A percentile compares a stretch with the other conserved stretches of the same genome.
These are phyloP conservation scores for Secale cereale DNA, from an alignment of 176 grass and related monocot genomes.

Conservation along the genomic window DNA sequence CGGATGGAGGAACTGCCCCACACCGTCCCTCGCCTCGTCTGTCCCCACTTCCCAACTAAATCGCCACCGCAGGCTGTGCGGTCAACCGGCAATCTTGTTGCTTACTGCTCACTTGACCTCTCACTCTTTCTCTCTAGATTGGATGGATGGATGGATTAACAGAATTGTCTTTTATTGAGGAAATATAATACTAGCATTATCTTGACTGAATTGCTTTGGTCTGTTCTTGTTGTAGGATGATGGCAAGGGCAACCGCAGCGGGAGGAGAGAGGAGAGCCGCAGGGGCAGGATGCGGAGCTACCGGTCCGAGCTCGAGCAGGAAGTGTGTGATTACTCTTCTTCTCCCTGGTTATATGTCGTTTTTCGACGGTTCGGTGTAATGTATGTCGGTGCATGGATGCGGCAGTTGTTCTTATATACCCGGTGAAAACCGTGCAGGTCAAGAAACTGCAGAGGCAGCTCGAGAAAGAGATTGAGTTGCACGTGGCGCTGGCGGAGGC, in stretches of 20 bases:
- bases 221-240: slow-evolving; percentile 52
- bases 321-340: slow-evolving; percentile 44
- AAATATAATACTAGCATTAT: no score
- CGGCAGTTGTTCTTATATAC: not conserved
- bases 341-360: not conserved
- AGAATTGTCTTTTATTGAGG: not conserved
- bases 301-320: slow-evolving; percentile 73
- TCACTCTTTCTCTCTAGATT: not conserved
- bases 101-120: slow-evolving; percentile 2
- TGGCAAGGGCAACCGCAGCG: slow-evolving; percentile 37
- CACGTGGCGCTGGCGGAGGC: slow-evolving; percentile 71
- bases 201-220: not conserved
- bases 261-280: slow-evolving; percentile 42
- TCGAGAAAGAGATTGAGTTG: slow-evolving; percentile 81
- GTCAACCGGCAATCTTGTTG: slow-evolving; percentile 53
- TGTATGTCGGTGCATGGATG: not conserved
- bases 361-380: not conserved
- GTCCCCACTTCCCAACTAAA: slow-evolving; percentile 31
- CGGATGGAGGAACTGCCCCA: not conserved
- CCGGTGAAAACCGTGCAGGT: slow-evolving; percentile 38
- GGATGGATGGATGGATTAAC: not conserved
- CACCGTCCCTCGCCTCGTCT: slow-evolving; percentile 19
- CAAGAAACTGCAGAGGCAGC: slow-evolving; percentile 78
- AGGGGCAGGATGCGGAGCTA: slow-evolving; percentile 44
- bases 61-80: slow-evolving; percentile 6